Conservation (phyloP, 768 basidiomycete species). For the Suillus lakei region DNA sequence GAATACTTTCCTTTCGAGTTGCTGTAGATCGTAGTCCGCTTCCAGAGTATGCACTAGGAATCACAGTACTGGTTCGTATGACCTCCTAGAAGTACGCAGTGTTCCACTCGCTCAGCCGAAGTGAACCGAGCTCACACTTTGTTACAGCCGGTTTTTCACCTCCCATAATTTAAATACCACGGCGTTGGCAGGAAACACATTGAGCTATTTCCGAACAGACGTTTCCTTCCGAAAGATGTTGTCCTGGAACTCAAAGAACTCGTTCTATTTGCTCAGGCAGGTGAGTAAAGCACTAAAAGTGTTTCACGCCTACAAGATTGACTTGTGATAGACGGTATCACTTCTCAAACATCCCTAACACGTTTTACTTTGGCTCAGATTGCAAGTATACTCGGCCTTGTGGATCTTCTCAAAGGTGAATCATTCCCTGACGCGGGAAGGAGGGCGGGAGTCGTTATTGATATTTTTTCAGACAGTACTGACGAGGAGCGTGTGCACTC, state of each 20-base stretch:
- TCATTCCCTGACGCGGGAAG: neutral
- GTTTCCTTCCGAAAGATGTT: slow-evolving; percentile 21
- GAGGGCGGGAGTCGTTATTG: neutral
- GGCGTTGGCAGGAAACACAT: neutral
- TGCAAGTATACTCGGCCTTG: slow-evolving; percentile 37
- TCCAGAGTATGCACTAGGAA: slow-evolving; percentile 26
- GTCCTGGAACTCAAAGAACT: slow-evolving; percentile 11
- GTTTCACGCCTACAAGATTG: neutral
- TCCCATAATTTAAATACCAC: too few relatives aligned
- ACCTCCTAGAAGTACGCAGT: neutral
- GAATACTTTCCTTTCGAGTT: neutral
- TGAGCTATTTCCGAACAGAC: slow-evolving; percentile 16
- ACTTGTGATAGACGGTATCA: slow-evolving; percentile 38
- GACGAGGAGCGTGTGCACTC: slow-evolving; percentile 1
- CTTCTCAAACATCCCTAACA: slow-evolving; percentile 42
- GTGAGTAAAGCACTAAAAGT: neutral
- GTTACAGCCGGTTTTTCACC: neutral
- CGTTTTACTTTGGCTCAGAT: slow-evolving; percentile 41
- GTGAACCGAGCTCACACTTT: neutral
- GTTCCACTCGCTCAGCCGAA: neutral
- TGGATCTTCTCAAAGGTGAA: slow-evolving; percentile 38
- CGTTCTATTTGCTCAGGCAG: slow-evolving; percentile 4
- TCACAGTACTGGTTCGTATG: slow-evolving; percentile 31
- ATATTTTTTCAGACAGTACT: neutral
- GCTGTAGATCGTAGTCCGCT: neutral